Base-by-base conservation (phyloP, 1,284 basidiomycete species). In the Meripilus lineatus region DNA sequence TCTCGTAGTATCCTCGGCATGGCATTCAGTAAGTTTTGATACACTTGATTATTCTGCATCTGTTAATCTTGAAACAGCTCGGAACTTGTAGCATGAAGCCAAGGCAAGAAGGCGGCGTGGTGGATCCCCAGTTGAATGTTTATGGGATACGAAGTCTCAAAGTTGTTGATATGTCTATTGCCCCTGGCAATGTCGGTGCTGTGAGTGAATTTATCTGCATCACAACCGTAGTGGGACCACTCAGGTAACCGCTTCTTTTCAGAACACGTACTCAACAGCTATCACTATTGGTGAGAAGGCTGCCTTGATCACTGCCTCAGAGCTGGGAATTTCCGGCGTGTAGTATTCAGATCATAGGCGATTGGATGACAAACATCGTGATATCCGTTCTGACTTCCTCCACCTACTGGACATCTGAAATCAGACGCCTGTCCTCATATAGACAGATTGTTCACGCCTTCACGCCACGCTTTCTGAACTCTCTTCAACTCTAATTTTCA, bases 81-180 rank as follows among this genome's bases (percentile, higher is more conserved):
- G 79, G 79, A 14, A 86, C 82, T 0, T 84, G 81, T 49, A 72
- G 77, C 0, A 85, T 86, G 82, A 82, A 78, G 55, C 67, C 75
- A 1, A 68, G 73, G 20, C 69, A 71, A 13, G 46, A 68, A 40
- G 70, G 71, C 3, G 84, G 82, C 13, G 83, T 84, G 0, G 79
- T 86, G 5, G 79, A 85, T 50, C 48, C 71, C 3, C 66, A 63
- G 2, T 58, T 87, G 35, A 79, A 79, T 54, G 81, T 85, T 1
- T 82, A 85, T 52, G 82, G 81, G 5, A 69, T 79, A 0, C 50
- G 63, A 38, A 66, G 70, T 17, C 62, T 87, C 39, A 85, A 85
- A 61, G 68, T 86, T 21, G 77, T 40, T 65, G 71, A 75, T 47
- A 35, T 73, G 41, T 77, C 75, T 24, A 71, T 79, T 42, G 53